Evolutionary conservation across 768 basidiomycete genomes (phyloP).

Genomic region (Sutorius australiensis): DNA sequence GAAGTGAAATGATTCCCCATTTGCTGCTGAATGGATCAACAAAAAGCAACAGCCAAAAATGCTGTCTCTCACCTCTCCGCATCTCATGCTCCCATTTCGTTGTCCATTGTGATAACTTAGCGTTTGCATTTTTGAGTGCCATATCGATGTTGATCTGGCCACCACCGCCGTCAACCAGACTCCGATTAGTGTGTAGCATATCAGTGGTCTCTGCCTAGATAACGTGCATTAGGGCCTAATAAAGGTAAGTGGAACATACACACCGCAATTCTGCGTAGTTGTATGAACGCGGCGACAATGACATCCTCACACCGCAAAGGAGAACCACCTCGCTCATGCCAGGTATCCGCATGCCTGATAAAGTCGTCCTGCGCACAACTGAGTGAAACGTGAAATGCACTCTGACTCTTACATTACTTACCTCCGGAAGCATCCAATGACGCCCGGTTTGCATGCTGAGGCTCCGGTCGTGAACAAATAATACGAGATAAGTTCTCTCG

Average conservation of each 20-base stretch:
- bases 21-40: conserved; percentile 40
- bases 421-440: conserved; percentile 85
- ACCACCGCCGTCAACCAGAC: conserved; percentile 39
- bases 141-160: conserved; percentile 72
- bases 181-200: conserved; percentile 56
- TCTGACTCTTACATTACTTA: conserved; percentile 14
- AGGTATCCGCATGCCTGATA: conserved; percentile 60
- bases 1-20: conserved; percentile 71
- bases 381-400: conserved; percentile 10
- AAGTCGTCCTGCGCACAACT: conserved; percentile 52
- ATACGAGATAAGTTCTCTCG: conserved; percentile 81
- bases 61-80: conserved; percentile 49
- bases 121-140: conserved; percentile 68
- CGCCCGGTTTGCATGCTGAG: conserved; percentile 83
- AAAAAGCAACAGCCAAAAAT: background rate
- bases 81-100: conserved; percentile 71
- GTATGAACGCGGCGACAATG: conserved; percentile 71
- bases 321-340: conserved; percentile 61
- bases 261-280: conserved; percentile 77
- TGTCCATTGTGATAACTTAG: conserved; percentile 68
- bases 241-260: conserved; percentile 24
- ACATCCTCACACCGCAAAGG: conserved; percentile 74
- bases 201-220: conserved; percentile 75
- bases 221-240: background rate
- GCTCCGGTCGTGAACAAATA: conserved; percentile 84